Evolutionary conservation across 1,139 yeast genomes (phyloP).

Genomic region (Debaryomyces psychrophilus): DNA sequence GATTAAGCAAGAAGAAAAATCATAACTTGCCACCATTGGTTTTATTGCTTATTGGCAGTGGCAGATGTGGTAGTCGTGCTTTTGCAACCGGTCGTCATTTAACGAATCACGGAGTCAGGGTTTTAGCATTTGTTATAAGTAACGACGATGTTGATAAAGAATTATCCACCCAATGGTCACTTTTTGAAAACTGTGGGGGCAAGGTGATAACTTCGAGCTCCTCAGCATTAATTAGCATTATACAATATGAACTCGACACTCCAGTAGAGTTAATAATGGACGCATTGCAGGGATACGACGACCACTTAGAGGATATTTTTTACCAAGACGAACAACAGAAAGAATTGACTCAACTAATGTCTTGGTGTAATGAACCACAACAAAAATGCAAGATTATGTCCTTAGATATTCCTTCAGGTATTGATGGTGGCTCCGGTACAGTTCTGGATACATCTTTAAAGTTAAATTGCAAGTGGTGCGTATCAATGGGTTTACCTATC

Average conservation of each 20-base stretch:
- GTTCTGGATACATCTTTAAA: constrained; percentile 32
- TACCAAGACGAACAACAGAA: constrained; percentile 45
- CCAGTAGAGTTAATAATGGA: constrained; percentile 82
- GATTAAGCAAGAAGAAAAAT: constrained; percentile 57
- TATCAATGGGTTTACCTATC: constrained; percentile 76
- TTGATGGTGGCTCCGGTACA: constrained; percentile 83
- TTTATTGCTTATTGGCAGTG: constrained; percentile 70
- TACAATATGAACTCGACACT: constrained; percentile 55
- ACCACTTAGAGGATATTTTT: constrained; percentile 56
- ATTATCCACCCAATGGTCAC: constrained; percentile 46
- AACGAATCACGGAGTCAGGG: constrained; percentile 72
- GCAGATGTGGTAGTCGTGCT: constrained; percentile 74
- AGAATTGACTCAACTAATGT: constrained; percentile 50
- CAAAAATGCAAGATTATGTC: constrained; percentile 60
- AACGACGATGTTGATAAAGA: constrained; percentile 36
- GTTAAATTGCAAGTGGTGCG: constrained; percentile 53
- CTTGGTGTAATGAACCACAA: constrained; percentile 68
- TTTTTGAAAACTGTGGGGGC: constrained; percentile 56
- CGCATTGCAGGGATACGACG: constrained; percentile 83
- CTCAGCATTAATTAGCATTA: constrained; percentile 31
- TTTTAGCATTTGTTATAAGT: constrained; percentile 57
- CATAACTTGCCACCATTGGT: constrained; percentile 83
- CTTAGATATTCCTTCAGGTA: constrained; percentile 80
- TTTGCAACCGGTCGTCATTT: constrained; percentile 81
- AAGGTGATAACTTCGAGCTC: constrained; percentile 43